phyloP scores from a whole-genome alignment of 768 basidiomycete species.

The Hericium erinaceus region DNA sequence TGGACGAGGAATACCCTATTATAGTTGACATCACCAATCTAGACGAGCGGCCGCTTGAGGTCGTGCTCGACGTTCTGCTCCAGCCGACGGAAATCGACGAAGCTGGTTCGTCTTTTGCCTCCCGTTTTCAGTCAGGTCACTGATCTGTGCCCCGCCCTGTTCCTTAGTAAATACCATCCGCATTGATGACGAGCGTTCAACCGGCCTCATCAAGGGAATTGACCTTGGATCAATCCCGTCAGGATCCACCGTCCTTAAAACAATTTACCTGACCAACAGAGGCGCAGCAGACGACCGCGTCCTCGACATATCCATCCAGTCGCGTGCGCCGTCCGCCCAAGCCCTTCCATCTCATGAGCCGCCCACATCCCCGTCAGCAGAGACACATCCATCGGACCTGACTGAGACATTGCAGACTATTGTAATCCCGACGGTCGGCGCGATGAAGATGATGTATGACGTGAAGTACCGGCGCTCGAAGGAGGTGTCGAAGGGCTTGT shows the following conservation, averaged over 20 bases:
- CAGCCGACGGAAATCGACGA: constrained; percentile 74
- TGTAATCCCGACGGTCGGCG: constrained; percentile 52
- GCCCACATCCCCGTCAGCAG: constrained; percentile 12
- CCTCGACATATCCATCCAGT: constrained; percentile 75
- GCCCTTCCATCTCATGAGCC: constrained; percentile 1
- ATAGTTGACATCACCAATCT: constrained; percentile 57
- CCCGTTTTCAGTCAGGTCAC: not conserved
- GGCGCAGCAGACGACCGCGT: constrained; percentile 63
- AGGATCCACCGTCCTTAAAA: constrained; percentile 48
- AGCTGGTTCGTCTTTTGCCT: constrained; percentile 37
- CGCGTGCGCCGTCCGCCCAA: constrained; percentile 26
- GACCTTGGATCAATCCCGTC: constrained; percentile 54
- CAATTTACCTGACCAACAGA: constrained; percentile 49
- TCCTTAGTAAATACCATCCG: constrained; percentile 50
- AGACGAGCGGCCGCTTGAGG: constrained; percentile 61
- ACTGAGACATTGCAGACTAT: constrained; percentile 65
- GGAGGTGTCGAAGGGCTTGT: constrained; percentile 33
- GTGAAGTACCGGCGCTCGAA: constrained; percentile 44
- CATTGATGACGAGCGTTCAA: constrained; percentile 54
- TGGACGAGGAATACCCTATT: constrained; percentile 78
- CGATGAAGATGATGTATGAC: constrained; percentile 46
- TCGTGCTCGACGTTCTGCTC: constrained; percentile 65
- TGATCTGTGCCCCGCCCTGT: not conserved
- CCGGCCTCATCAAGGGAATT: constrained; percentile 67
- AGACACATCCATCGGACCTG: constrained; percentile 24